Evolutionary conservation across 495 filamentous ascomycete genomes (phyloP), one percentile per base, ranked within the genome.

Genomic region (Penicillium herquei): DNA sequence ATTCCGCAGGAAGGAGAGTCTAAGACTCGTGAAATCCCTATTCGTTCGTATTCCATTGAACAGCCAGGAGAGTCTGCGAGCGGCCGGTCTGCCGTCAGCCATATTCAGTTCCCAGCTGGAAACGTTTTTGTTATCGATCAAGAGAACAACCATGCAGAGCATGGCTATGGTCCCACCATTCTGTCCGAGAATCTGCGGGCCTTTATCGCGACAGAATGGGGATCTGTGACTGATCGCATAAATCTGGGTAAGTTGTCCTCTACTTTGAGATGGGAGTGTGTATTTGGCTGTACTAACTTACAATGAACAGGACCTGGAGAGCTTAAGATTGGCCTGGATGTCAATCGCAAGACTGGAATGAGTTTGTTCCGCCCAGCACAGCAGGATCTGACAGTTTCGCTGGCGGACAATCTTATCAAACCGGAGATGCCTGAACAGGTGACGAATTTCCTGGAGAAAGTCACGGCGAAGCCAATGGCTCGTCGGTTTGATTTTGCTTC

Each of bases 221-320:
- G 87, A 9, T 87, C 81, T 41, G 76, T 90, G 8, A 89, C 87
- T 7, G 89, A 92, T 69, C 80, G 88, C 16, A 75, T 92, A 55
- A 89, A 90, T 57, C 73, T 88, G n/a, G 85, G 80, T 80, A 63
- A 58, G 63, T 57, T 30, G 13, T 2, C 30, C 4, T n/a, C 45
- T 7, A 35, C 21, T 3, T 13, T 49, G 14, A 1, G n/a, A 26
- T 30, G 41, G 12, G 26, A 11, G 1, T 3, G 30, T 34, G 13
- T 11, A 18, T n/a, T 26, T 4, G 4, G 21, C 21, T 26, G 21
- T 26, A 26, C 21, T 26, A 26, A 26, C 21, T 26, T 34, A 46
- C 39, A 21, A 7, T 54, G n/a, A 9, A 8, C 44, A 80, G 78
- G 72, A n/a, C 85, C 86, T 53, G 88, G 89, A 9, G 87, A 91